Base-by-base conservation (phyloP, 805 yeast genomes). In the Brettanomyces sp. region DNA sequence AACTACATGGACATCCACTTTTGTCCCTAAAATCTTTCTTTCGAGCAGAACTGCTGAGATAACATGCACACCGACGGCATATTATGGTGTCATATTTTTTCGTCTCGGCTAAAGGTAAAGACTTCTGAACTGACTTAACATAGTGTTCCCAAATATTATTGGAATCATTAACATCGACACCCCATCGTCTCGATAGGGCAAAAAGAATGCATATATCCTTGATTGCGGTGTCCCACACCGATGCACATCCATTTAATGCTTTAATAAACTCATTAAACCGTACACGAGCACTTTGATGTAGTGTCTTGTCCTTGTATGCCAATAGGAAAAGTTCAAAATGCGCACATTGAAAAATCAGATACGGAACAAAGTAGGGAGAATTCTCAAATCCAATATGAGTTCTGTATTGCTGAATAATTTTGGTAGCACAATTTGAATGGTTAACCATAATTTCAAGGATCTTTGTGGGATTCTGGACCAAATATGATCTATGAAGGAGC, bases 281-380 rank as follows among this genome's bases (percentile, higher is more conserved):
- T 3, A 23, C 11, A 4, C 30, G 22, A 1, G 67, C 57, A 5
- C 35, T 49, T 3, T 39, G 44, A 30, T 56, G 56, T 14, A 56
- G n/a, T 1, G 50, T 25, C 4, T 48, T 50, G 39, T 57, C 56
- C 22, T 58, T 57, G 44, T 52, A 55, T 6, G 66, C 55, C 7
- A 62, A 44, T 4, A 63, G 39, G 34, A 64, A 64, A 23, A 64
- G 40, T 30, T 64, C 67, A 56, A 62, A 60, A 39, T 62, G 55
- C 2, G 67, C 62, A 48, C 60, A 56, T 18, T 64, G 64, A 34
- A 64, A 49, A 8, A 63, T 50, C 42, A 63, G 44, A 37, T 64
- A 64, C 11, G 65, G 62, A 2, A 58, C 55, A 46, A 63, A 64
- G 41, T 64, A 60, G 1, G 68, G 67, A 1, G 60, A 50, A 5